These are phyloP conservation scores for Pseudogymnoascus sp. DNA, from an alignment of 2,329 filamentous ascomycete species.

Conservation along the genomic window DNA sequence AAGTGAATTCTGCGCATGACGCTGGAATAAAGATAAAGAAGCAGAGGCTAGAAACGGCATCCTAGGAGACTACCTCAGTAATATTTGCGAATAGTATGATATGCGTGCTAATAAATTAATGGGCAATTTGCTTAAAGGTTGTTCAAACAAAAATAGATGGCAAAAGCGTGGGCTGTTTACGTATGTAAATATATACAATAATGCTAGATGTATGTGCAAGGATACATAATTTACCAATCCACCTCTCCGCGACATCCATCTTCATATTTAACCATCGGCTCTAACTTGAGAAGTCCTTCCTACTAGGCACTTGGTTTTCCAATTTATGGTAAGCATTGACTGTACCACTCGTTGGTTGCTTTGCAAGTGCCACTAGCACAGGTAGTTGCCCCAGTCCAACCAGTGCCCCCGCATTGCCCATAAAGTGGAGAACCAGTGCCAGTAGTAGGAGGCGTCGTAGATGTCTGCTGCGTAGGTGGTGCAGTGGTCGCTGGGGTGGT, in stretches of 20 bases:
- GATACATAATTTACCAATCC: background rate
- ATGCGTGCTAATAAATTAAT: background rate
- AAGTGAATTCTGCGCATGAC: too few relatives aligned
- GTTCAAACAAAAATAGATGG: background rate
- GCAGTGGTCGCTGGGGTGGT: constrained; percentile 3
- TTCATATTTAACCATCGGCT: background rate
- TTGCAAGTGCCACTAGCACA: constrained; percentile 15
- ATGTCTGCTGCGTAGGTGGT: background rate
- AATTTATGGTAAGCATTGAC: constrained; percentile 7
- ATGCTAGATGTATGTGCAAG: background rate
- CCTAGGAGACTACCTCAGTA: background rate
- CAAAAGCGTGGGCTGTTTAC: background rate
- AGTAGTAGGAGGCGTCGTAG: background rate
- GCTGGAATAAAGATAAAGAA: background rate
- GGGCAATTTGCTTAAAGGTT: background rate
- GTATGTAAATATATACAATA: background rate
- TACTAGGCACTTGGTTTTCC: background rate
- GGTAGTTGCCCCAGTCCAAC: constrained; percentile 13
- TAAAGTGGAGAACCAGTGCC: constrained; percentile 9
- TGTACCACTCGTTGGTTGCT: constrained; percentile 12
- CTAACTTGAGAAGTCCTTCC: background rate
- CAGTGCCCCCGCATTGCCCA: constrained; percentile 11
- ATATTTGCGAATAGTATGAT: background rate
- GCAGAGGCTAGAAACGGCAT: background rate
- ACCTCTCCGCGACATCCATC: background rate